Conservation (phyloP, 2,329 filamentous ascomycete species). For the Chaetothyriales sp. region DNA sequence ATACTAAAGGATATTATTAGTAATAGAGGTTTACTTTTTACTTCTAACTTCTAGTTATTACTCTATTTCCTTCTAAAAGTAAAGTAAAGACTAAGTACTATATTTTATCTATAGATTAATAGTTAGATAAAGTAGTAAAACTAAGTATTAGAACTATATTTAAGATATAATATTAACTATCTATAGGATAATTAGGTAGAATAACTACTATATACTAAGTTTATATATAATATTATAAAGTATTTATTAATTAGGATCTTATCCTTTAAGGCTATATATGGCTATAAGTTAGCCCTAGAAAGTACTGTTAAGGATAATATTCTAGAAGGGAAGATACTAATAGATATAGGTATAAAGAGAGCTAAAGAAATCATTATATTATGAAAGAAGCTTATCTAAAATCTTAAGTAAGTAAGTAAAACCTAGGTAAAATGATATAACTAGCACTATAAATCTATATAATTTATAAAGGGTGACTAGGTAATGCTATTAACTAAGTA, state of each 20-base stretch:
- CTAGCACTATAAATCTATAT: not conserved
- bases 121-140: conserved; percentile 4
- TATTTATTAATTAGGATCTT: not conserved
- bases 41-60: conserved; percentile 1
- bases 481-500: not conserved
- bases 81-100: conserved; percentile 3
- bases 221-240: not conserved
- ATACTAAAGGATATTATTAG: conserved; percentile 2
- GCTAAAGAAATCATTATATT: too few species aligned
- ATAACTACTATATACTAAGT: not conserved
- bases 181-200: conserved; percentile 3
- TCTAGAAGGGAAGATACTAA: too few species aligned
- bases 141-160: conserved; percentile 5
- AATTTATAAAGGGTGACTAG: not conserved
- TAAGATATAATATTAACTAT: conserved; percentile 4
- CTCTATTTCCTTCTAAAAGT: conserved; percentile 1
- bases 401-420: too few species aligned
- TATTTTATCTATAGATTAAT: conserved; percentile 6
- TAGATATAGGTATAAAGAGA: too few species aligned
- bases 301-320: too few species aligned
- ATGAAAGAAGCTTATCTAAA: too few species aligned
- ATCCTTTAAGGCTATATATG: not conserved
- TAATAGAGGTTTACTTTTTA: conserved; percentile 5
- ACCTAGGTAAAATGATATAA: not conserved
- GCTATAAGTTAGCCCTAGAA: not conserved